Conservation (phyloP, 495 filamentous ascomycete genomes). For the Penicillium pancosmium region DNA sequence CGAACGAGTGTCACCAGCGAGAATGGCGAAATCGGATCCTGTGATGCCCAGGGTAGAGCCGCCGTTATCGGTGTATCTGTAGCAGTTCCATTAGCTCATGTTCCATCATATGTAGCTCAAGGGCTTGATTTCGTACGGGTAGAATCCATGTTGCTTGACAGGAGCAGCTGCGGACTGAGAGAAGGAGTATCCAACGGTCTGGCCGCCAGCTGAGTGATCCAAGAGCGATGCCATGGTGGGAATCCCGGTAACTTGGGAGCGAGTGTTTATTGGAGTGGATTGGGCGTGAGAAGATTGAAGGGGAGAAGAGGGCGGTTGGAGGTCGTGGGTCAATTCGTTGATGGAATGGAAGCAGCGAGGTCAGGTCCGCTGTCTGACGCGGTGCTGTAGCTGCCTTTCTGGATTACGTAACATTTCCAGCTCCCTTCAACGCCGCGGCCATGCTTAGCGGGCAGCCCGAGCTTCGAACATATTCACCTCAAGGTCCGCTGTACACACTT, state of each 20-base stretch:
- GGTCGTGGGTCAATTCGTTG: conserved; percentile 9
- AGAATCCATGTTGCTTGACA: conserved; percentile 79
- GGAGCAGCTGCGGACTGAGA: conserved; percentile 50
- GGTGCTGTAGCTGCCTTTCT: conserved; percentile 43
- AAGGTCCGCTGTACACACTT: background rate
- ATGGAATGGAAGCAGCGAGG: conserved; percentile 19
- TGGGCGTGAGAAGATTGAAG: background rate
- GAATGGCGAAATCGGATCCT: conserved; percentile 88
- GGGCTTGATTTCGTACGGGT: conserved; percentile 65
- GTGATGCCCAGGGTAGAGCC: conserved; percentile 95
- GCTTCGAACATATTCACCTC: background rate
- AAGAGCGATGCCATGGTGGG: conserved; percentile 51
- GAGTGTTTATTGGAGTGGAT: background rate
- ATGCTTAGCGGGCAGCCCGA: background rate
- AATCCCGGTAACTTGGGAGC: background rate
- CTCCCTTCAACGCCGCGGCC: conserved; percentile 1
- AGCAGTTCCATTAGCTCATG: conserved; percentile 15
- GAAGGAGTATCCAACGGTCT: conserved; percentile 63
- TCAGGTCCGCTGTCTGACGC: conserved; percentile 37
- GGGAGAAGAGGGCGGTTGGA: conserved; percentile 11
- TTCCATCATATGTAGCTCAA: background rate
- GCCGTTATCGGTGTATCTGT: conserved; percentile 96
- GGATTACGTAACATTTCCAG: conserved; percentile 40
- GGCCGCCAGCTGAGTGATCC: conserved; percentile 42
- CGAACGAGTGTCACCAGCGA: conserved; percentile 94